Conservation (phyloP, 768 basidiomycete species). For the Boletus fagicola region DNA sequence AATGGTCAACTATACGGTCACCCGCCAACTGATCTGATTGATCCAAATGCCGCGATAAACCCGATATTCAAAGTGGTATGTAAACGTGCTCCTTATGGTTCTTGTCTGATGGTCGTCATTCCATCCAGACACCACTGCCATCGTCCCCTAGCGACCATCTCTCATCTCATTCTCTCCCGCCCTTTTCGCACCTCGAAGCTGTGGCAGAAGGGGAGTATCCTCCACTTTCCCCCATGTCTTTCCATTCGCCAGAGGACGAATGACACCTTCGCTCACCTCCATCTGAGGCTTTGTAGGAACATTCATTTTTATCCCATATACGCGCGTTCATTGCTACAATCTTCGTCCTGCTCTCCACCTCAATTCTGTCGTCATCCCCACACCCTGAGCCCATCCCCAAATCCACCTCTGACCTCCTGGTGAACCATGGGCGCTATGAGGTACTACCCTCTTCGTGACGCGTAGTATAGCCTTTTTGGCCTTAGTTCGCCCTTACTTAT, state of each 20-base stretch:
- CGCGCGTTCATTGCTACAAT: slow-evolving; percentile 32
- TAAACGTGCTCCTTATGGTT: slow-evolving; percentile 16
- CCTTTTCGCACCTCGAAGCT: slow-evolving; percentile 80
- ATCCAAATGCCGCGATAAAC: slow-evolving; percentile 71
- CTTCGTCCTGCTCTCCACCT: slow-evolving; percentile 27
- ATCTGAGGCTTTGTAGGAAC: slow-evolving; percentile 27
- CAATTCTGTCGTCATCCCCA: slow-evolving; percentile 22
- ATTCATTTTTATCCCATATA: slow-evolving; percentile 28
- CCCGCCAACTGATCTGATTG: slow-evolving; percentile 59
- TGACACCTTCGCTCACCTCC: slow-evolving; percentile 24
- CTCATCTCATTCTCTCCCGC: slow-evolving; percentile 56
- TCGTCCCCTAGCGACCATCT: slow-evolving; percentile 38
- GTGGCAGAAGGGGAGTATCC: slow-evolving; percentile 76
- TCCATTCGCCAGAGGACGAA: slow-evolving; percentile 51
- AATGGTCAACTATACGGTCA: slow-evolving; percentile 51
- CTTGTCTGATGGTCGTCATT: slow-evolving; percentile 8
- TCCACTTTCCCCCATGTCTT: slow-evolving; percentile 75
- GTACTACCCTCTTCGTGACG: slow-evolving; percentile 3
- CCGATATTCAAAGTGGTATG: slow-evolving; percentile 91
- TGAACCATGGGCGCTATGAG: slow-evolving; percentile 10
- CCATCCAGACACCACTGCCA: slow-evolving; percentile 52
- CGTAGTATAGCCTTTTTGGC: slow-evolving; percentile 20
- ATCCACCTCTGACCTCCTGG: slow-evolving; percentile 19
- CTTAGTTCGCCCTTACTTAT: slow-evolving; percentile 27
- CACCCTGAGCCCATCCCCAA: slow-evolving; percentile 15